Percentiles rank a stretch among this genome's conserved stretches.
Conservation (phyloP, 2,329 filamentous ascomycete species). For the Emergomyces orientalis region DNA sequence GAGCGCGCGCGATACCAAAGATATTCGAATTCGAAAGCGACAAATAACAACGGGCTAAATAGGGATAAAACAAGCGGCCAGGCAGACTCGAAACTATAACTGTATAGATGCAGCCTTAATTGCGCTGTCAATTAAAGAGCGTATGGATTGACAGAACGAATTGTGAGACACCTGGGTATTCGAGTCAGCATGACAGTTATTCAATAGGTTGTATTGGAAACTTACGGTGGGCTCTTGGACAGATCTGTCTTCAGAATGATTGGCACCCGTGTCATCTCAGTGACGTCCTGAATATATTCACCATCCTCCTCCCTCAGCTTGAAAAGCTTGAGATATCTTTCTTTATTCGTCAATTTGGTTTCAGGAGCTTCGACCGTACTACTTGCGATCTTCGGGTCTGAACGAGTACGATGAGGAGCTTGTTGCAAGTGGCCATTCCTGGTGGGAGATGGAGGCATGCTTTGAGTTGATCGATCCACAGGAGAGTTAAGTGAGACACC, state of each 20-base stretch:
- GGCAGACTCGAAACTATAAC: not conserved
- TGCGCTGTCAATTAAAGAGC: slow-evolving; percentile 31
- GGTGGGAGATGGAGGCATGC: slow-evolving; percentile 83
- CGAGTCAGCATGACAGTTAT: slow-evolving; percentile 17
- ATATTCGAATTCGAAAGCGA: not conserved
- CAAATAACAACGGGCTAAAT: not conserved
- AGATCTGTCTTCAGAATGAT: slow-evolving; percentile 97
- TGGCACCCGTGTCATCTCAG: slow-evolving; percentile 94
- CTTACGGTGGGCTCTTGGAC: slow-evolving; percentile 98
- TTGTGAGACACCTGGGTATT: slow-evolving; percentile 38
- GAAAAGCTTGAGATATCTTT: slow-evolving; percentile 90
- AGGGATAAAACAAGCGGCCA: not conserved
- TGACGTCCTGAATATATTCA: slow-evolving; percentile 96
- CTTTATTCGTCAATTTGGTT: slow-evolving; percentile 77
- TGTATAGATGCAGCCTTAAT: not conserved
- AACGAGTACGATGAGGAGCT: slow-evolving; percentile 75
- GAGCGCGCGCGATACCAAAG: not conserved
- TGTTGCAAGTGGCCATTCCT: slow-evolving; percentile 60
- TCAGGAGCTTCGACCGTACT: slow-evolving; percentile 60
- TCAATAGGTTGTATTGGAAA: slow-evolving; percentile 26
- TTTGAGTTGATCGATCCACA: slow-evolving; percentile 82
- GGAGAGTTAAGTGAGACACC: slow-evolving; percentile 68
- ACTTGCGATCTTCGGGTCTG: slow-evolving; percentile 81
- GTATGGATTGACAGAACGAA: slow-evolving; percentile 44
- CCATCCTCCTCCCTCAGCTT: slow-evolving; percentile 82